phyloP scores from a whole-genome alignment of 768 basidiomycete species.

The Hypholoma sublateritium region DNA sequence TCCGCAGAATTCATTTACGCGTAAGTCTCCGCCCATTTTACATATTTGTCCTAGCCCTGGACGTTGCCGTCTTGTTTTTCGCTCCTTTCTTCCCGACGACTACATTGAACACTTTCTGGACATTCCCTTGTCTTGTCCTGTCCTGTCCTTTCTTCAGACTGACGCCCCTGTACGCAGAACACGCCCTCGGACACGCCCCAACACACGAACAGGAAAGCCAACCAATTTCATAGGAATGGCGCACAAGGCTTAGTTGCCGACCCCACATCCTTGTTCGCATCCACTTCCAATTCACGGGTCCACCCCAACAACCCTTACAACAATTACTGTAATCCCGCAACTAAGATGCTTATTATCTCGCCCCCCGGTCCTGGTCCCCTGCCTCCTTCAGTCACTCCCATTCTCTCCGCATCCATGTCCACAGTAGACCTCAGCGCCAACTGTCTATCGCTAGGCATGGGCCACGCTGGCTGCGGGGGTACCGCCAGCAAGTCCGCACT shows the following conservation, averaged over 20 bases:
- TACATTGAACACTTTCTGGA: background rate
- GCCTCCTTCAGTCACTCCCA: background rate
- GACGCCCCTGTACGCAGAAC: background rate
- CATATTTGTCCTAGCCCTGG: background rate
- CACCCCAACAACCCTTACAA: background rate
- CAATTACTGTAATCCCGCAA: background rate
- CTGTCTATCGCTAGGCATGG: background rate
- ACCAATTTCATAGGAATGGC: background rate
- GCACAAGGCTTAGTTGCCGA: background rate
- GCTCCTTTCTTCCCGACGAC: background rate
- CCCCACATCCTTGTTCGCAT: background rate
- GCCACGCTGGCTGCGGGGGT: background rate
- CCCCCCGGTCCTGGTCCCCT: background rate
- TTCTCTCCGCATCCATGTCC: slow-evolving; percentile 4
- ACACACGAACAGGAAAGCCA: background rate
- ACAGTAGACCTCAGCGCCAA: slow-evolving; percentile 1
- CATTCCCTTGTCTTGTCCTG: background rate
- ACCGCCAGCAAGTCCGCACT: background rate
- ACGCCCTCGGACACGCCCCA: background rate
- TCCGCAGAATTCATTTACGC: background rate
- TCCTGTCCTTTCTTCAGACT: slow-evolving; percentile 2
- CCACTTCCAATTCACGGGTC: background rate
- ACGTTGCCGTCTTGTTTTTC: background rate
- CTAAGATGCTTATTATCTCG: background rate
- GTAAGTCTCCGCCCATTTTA: slow-evolving; percentile 1